Base-by-base conservation (phyloP, 305 asterid genomes). In the Solanum hybrid region DNA sequence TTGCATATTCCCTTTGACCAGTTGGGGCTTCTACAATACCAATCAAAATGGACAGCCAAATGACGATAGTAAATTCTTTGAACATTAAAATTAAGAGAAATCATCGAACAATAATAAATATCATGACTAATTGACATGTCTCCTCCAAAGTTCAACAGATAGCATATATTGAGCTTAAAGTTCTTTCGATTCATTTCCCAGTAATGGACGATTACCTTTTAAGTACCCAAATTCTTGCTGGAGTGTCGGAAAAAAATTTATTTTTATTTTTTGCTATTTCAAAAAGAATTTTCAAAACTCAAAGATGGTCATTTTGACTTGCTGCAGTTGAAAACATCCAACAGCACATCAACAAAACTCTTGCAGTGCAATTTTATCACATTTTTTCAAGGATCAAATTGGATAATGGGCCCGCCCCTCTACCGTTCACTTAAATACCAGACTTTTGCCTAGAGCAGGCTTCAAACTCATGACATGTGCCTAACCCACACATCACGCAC, bases 1-100 rank as follows among this genome's bases (percentile, higher is more conserved):
- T 93, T 98, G 99, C 99, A 98, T 98, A 89, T 90, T 98, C 92
- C 99, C 99, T 90, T 98, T 98, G 90, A 98, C 99, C 89, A 98
- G 95, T 92, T 98, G 99, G 79, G 99, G 99, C 90, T 97, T 96
- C 99, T 98, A 85, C 32, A 85, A 60, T 11, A 85, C 42, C 88
- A 85, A 85, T 56, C 46, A 85, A 85, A 56, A 85, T 85, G 88
- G 76, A 20, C 73, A 85, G 76, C 88, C 46, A 85, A 85, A 22
- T 42, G 76, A 85, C 7, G 14, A 85, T 85, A 56, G 88, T 85
- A 20, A 85, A 85, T 85, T 85, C 87, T 20, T 4, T 85, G 32
- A 56, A 56, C 73, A 56, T 11, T 31, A 31, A 31, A 85, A 56
- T 85, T 56, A 51, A 17, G 75, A 29, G 75, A 31, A 46, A 56